Evolutionary conservation across 2,329 filamentous ascomycete genomes (phyloP).

Genomic region (Botrytis porri): DNA sequence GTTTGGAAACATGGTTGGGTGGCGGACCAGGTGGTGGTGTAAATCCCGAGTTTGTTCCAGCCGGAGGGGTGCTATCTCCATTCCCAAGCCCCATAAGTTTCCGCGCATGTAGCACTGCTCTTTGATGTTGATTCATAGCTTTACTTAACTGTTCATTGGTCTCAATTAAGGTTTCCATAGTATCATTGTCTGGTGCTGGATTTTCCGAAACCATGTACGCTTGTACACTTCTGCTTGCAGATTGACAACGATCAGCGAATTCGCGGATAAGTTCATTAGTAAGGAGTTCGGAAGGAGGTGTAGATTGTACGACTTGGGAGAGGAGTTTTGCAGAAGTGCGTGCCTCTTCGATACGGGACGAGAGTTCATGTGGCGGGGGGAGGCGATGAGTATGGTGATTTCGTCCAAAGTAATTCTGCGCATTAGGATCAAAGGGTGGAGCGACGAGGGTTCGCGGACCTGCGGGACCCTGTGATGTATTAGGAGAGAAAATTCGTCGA

Average conservation of each 20-base stretch:
- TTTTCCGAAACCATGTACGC: conserved; percentile 77
- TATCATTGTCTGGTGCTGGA: conserved; percentile 85
- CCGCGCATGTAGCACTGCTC: conserved; percentile 65
- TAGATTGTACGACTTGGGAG: conserved; percentile 87
- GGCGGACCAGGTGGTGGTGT: conserved; percentile 28
- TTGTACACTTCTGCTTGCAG: conserved; percentile 78
- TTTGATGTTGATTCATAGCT: conserved; percentile 79
- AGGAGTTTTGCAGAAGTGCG: conserved; percentile 86
- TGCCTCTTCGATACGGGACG: conserved; percentile 83
- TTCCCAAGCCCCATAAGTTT: conserved; percentile 50
- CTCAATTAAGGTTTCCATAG: conserved; percentile 89
- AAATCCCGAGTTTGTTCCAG: conserved; percentile 26
- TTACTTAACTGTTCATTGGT: conserved; percentile 88
- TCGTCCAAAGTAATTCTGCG: conserved; percentile 44
- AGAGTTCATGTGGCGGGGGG: conserved; percentile 73
- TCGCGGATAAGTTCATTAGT: conserved; percentile 87
- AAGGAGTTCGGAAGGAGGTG: conserved; percentile 70
- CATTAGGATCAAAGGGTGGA: conserved; percentile 43
- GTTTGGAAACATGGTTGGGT: conserved; percentile 19
- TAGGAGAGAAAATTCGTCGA: background rate
- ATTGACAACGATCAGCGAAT: conserved; percentile 81
- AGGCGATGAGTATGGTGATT: conserved; percentile 47
- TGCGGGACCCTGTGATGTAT: conserved; percentile 27
- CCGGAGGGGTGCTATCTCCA: conserved; percentile 28
- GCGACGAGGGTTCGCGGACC: conserved; percentile 45